Base-by-base conservation (phyloP, 2,329 filamentous ascomycete species). In the Fusarium chuoi region DNA sequence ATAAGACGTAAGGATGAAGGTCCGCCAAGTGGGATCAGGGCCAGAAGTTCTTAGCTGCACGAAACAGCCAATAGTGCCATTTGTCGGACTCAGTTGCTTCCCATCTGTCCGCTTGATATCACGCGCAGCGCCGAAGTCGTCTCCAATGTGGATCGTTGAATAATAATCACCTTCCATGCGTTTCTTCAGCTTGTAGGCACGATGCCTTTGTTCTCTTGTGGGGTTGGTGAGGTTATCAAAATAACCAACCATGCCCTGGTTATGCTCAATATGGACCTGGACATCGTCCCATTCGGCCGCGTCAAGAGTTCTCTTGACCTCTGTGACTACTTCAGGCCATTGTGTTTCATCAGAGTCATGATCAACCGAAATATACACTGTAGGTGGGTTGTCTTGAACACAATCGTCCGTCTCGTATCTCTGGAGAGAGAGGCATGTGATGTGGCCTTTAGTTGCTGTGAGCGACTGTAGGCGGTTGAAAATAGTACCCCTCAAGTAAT, bases 161-260 rank as follows among this genome's bases (percentile, higher is more conserved):
- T 46, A 28, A 28, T 46, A 46, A 6, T 10, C 6, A 14, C 2
- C 24, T 20, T 20, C 12, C 3, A 20, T 28, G 24, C 44, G 44
- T 20, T 46, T 20, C 5, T 46, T 28, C 6, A 46, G 44, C 12
- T 5, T 7, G 24, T 28, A 10, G 18, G 12, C 44, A 46, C 24
- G 44, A 20, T 3, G 2, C 6, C 0, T 20, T 28, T 46, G 44
- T 3, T 46, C 24, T 26, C 0, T 46, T 20, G 24, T 28, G 8
- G 18, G 24, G 18, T 4, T 28, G 6, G 44, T 14, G 2, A 10
- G 0, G 24, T 10, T 46, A 0, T 28, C 44, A 46, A 28, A 28
- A 14, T 20, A 14, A 28, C 18, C 24, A 28, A 10, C 2, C 24
- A 46, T 46, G 18, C 24, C 44, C 18, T 46, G 17, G 24, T 46